Conservation (phyloP, 257 asterid genomes). For the Striga asiatica region DNA sequence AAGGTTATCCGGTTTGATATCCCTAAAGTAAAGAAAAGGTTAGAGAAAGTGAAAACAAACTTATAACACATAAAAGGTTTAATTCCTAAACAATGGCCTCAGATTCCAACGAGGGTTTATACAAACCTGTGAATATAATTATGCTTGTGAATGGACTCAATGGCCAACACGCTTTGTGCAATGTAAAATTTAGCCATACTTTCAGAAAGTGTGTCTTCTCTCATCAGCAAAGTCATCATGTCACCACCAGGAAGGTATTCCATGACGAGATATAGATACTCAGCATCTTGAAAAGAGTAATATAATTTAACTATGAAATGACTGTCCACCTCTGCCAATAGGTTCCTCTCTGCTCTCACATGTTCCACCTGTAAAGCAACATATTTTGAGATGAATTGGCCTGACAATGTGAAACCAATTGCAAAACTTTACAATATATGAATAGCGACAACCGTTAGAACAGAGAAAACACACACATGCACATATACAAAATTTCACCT, state of each 20-base stretch:
- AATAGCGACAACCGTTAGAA: background rate
- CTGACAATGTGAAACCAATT: slow-evolving; percentile 8
- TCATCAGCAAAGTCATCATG: slow-evolving; percentile 93
- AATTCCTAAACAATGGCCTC: slow-evolving; percentile 4
- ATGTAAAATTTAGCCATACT: slow-evolving; percentile 80
- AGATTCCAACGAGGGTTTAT: background rate
- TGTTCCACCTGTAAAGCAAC: slow-evolving; percentile 66
- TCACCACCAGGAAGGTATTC: slow-evolving; percentile 99
- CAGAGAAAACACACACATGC: background rate
- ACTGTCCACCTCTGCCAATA: slow-evolving; percentile 93
- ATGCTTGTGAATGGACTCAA: slow-evolving; percentile 92
- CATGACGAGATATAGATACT: slow-evolving; percentile 84
- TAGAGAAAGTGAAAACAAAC: slow-evolving; percentile 8
- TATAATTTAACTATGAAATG: slow-evolving; percentile 85
- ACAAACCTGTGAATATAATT: slow-evolving; percentile 85
- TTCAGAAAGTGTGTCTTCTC: slow-evolving; percentile 85
- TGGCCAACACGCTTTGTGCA: slow-evolving; percentile 88
- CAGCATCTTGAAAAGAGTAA: slow-evolving; percentile 94
- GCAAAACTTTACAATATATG: background rate
- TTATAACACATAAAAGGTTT: slow-evolving; percentile 2
- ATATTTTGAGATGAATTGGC: slow-evolving; percentile 10
- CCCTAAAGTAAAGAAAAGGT: slow-evolving; percentile 27
- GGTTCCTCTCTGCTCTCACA: slow-evolving; percentile 91
- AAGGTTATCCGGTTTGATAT: slow-evolving; percentile 96
- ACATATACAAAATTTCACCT: background rate